phyloP scores from a whole-genome alignment of 164 flowering plant genomes.

The Pachysandra terminalis region DNA sequence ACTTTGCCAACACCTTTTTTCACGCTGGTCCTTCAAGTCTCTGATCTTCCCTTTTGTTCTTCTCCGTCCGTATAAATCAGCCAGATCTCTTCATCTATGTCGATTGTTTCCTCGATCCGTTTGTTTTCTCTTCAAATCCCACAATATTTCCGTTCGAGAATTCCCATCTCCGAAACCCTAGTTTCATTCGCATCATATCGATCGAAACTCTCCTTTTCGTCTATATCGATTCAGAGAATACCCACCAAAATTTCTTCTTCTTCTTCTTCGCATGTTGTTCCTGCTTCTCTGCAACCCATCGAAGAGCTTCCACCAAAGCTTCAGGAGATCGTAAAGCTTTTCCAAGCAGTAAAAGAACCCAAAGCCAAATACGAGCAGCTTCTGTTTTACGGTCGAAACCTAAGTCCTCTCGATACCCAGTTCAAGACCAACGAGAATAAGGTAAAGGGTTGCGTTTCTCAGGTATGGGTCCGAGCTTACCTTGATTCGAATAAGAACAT shows the following conservation, averaged over 20 bases:
- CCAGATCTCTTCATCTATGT: constrained; percentile 12
- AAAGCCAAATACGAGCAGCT: constrained; percentile 87
- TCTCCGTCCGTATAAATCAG: too few species aligned
- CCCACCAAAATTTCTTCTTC: constrained; percentile 31
- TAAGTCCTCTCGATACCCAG: constrained; percentile 49
- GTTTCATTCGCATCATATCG: constrained; percentile 17
- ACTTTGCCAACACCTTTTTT: too few species aligned
- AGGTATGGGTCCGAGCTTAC: constrained; percentile 92
- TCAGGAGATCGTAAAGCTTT: constrained; percentile 73
- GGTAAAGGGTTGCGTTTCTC: constrained; percentile 95
- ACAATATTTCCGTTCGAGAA: constrained; percentile 11
- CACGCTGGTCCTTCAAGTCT: too few species aligned
- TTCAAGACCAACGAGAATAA: constrained; percentile 74
- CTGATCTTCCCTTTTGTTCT: too few species aligned
- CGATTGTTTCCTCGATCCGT: constrained; percentile 36
- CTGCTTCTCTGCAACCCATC: constrained; percentile 41
- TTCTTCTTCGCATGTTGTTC: constrained; percentile 6
- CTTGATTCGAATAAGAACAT: constrained; percentile 59
- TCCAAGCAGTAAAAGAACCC: constrained; percentile 74
- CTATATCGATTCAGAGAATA: constrained; percentile 46
- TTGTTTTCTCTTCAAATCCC: constrained; percentile 35
- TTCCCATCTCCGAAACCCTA: constrained; percentile 17
- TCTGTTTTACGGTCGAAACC: constrained; percentile 61
- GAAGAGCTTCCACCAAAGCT: constrained; percentile 81
- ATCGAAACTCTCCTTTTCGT: constrained; percentile 21